phyloP scores from a whole-genome alignment of 176 grass and related monocot genomes.

The Paspalum vaginatum region DNA sequence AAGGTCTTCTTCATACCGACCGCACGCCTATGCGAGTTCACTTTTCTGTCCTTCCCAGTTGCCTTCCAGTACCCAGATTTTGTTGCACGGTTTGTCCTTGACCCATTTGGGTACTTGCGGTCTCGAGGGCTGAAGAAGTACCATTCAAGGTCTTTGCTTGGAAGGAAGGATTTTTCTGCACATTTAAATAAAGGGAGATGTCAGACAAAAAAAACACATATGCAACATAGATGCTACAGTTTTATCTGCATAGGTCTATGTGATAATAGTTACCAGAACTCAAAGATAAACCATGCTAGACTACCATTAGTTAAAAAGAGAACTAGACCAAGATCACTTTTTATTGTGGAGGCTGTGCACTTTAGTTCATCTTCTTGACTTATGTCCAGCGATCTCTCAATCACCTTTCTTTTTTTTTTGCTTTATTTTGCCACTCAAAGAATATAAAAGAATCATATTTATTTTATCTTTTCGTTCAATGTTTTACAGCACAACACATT shows the following conservation, averaged over 20 bases:
- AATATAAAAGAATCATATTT: conserved; percentile 15
- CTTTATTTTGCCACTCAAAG: conserved; percentile 38
- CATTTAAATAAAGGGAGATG: conserved; percentile 1
- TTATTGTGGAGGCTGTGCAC: conserved; percentile 42
- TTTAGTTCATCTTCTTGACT: conserved; percentile 49
- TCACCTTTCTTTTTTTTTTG: conserved; percentile 29
- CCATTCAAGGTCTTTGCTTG: conserved; percentile 99
- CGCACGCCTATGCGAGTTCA: conserved; percentile 72
- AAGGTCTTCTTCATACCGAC: conserved; percentile 97
- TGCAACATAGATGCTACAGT: not conserved
- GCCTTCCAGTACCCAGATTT: conserved; percentile 99
- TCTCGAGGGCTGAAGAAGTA: conserved; percentile 99
- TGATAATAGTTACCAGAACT: conserved; percentile 29
- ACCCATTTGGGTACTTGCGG: conserved; percentile 96
- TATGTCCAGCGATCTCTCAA: conserved; percentile 33
- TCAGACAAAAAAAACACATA: conserved; percentile 16
- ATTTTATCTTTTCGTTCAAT: conserved; percentile 19
- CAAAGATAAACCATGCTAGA: conserved; percentile 2
- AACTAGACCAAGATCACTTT: conserved; percentile 34
- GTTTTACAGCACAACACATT: conserved; percentile 7
- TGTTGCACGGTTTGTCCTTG: conserved; percentile 95
- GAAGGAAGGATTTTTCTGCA: conserved; percentile 97
- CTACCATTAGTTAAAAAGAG: conserved; percentile 29
- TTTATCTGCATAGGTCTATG: conserved; percentile 20
- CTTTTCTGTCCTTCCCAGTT: conserved; percentile 90